phyloP scores from a whole-genome alignment of 352 stramenopile genomes.

The Globisporangium nodosum region DNA sequence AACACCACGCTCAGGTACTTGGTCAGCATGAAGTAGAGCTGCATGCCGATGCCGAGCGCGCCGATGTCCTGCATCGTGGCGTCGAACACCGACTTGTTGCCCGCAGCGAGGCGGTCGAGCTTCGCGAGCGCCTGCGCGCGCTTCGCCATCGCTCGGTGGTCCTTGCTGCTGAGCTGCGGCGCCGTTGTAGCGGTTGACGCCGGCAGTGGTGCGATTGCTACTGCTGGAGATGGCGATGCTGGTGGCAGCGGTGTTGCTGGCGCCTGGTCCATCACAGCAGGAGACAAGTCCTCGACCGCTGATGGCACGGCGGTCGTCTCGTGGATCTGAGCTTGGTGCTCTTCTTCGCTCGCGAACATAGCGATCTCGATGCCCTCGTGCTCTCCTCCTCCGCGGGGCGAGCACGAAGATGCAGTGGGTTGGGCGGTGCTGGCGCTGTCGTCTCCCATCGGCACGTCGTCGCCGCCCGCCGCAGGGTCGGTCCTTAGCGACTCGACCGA shows the following conservation, averaged over 20 bases:
- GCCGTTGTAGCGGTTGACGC: neutral
- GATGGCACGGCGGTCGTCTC: neutral
- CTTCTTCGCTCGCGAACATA: constrained; percentile 9
- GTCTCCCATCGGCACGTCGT: neutral
- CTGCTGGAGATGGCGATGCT: neutral
- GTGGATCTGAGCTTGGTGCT: neutral
- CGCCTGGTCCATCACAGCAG: neutral
- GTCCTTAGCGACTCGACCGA: no score
- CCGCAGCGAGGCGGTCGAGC: constrained; percentile 49
- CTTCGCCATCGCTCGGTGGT: constrained; percentile 42
- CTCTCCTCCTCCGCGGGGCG: no score
- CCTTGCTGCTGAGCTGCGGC: constrained; percentile 8
- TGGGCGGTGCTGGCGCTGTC: no score
- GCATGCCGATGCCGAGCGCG: constrained; percentile 71
- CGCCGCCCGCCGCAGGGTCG: no score
- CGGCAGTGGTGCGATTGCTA: neutral
- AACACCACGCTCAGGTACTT: constrained; percentile 69
- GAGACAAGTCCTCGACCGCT: neutral
- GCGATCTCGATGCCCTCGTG: constrained; percentile 10
- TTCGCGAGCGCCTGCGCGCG: constrained; percentile 31
- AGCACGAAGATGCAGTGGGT: neutral
- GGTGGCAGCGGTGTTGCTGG: neutral
- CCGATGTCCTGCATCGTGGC: constrained; percentile 70
- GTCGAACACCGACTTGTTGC: constrained; percentile 59
- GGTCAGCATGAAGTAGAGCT: constrained; percentile 84